Evolutionary conservation across 1,284 basidiomycete species (phyloP), one percentile per base, ranked within the genome.

Genomic region (Sanghuangporus sanghuang): DNA sequence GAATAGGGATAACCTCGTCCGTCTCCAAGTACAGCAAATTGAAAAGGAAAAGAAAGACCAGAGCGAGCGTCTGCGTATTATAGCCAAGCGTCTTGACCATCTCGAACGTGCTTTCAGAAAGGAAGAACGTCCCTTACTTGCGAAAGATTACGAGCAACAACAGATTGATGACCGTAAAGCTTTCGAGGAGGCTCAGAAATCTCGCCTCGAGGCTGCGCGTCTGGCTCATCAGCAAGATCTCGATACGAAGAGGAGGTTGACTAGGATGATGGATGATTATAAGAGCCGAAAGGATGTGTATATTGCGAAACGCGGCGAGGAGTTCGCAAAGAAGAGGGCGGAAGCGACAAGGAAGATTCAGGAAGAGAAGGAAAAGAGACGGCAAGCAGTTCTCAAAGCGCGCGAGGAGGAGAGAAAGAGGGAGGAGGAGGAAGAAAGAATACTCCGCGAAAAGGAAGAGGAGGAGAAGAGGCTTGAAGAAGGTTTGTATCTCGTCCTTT

Each of bases 11-110:
- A 88, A 89, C 67, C 85, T 99, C 66, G 92, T 98, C 74, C 86
- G 86, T 60, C 85, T 98, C 70, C 95, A 98, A 75, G 95, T 98
- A 59, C 88, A 93, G 69, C 94, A 97, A 73, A 82, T 97, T 62
- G 96, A 98, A 79, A 98, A 97, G 78, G 96, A 98, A 79, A 97
- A 97, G 84, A 90, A 88, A 70, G 92, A 96, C 69, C 81, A 94
- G 68, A 85, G 84, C 67, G 92, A 96, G 71, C 86, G 90, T 32
- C 82, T 98, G 65, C 89, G 95, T 42, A 85, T 96, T 68, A 84
- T 92, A 61, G 77, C 89, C 63, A 98, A 98, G 78, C 91, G 95
- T 38, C 87, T 98, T 71, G 96, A 99, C 73, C 96, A 99, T 76
- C 76, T 93, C 72, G 96, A 99, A 79, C 93, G 97, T 67, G 96